Evolutionary conservation across 129 eudicot species (phyloP), one percentile per base, ranked within the genome.

Genomic region (Ambrosia artemisiifolia): DNA sequence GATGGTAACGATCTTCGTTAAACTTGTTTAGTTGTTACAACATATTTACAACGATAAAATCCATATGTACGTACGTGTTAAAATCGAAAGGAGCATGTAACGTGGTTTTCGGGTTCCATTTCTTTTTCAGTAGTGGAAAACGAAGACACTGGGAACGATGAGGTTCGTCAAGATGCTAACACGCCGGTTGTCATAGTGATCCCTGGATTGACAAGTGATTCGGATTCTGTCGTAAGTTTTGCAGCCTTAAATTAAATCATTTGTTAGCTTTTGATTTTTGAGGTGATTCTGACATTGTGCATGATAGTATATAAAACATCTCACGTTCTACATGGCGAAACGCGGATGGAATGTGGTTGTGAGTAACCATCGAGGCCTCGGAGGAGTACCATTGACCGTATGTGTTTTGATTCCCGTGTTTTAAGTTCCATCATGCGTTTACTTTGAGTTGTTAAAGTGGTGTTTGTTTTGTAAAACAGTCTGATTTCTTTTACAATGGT

Each of bases 351-450:
- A 90, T 61, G 91, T 88, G 82, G 96, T 90, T 68, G 97, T 90
- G 55, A 80, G 88, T 88, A 95, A 95, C 65, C 99, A 95, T 81
- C 90, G 99, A 9, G 99, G 99, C 56, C 96, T 90, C 38, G 99
- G 99, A 32, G 99, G 97, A 65, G 88, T 95, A 61, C 83, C 97
- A 73, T 70, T 95, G 59, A 88, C 89, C 6, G 99, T 95, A 83
- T 84, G 96, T 75, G 53, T 47, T 38, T 28, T 9, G 42, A 74
- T 48, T 49, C 57, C 4, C 10, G 3, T 40, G 47, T 33, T 70
- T 34, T 18, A 49, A 16, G 18, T 63, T 11, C 30, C 50, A 50
- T 36, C 12, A 38, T 24, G 2, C 7, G 42, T 54, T 50, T 35
- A 17, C 5, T 35, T 53, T 30, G 17, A 56, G 10, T 36, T 48